These are phyloP conservation scores for Aureobasidium sp. DNA, from an alignment of 2,329 filamentous ascomycete species.

Conservation along the genomic window DNA sequence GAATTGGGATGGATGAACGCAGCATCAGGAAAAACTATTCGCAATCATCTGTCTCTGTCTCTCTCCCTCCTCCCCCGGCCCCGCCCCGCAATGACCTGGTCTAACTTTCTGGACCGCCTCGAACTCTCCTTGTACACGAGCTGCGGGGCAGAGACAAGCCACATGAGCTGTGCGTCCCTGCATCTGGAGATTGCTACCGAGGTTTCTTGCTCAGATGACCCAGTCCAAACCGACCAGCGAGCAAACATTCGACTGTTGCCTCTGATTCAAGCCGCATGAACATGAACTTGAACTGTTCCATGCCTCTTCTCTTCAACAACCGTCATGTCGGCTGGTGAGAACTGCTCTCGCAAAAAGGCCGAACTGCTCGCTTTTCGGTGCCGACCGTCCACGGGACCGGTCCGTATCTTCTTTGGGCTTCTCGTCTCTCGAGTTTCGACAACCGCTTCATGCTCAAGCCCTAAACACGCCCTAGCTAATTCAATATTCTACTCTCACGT, in stretches of 20 bases:
- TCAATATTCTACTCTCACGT: not conserved
- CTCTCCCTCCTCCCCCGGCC: not conserved
- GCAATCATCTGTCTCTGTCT: not conserved
- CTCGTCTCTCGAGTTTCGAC: not conserved
- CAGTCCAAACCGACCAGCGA: not conserved
- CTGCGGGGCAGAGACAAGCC: constrained; percentile 13
- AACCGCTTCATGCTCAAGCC: not conserved
- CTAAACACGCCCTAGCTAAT: not conserved
- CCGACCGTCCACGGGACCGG: not conserved
- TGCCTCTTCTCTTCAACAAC: not conserved
- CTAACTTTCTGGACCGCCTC: constrained; percentile 10
- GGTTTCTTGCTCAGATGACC: constrained; percentile 7
- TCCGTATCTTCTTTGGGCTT: not conserved
- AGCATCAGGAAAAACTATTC: not conserved
- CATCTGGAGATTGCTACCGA: constrained; percentile 13
- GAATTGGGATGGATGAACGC: not conserved
- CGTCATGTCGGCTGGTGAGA: not conserved
- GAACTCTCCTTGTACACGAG: constrained; percentile 10
- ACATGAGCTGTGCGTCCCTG: constrained; percentile 14
- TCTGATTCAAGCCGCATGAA: not conserved
- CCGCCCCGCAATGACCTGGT: constrained; percentile 11
- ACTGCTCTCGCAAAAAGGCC: not conserved
- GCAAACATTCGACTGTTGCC: not conserved
- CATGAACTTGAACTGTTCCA: not conserved
- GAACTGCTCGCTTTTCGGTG: not conserved